phyloP scores from a whole-genome alignment of 805 yeast species.

The Ogataea chonburiensis region DNA sequence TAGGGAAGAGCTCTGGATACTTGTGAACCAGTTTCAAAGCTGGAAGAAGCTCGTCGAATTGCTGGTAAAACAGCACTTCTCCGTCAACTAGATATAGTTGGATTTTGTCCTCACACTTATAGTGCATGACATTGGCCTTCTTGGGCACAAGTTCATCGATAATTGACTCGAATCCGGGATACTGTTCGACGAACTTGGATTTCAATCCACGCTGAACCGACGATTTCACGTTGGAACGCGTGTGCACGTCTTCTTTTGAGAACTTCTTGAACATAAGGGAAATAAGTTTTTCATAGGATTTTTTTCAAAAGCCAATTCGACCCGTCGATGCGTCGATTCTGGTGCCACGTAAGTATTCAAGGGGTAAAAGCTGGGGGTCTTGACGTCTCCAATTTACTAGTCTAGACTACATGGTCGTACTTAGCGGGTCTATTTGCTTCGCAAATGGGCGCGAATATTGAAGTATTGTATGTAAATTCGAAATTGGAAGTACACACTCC shows the following conservation, averaged over 20 bases:
- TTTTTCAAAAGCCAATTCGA: background rate
- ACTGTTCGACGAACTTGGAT: constrained; percentile 67
- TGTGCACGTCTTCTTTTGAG: constrained; percentile 81
- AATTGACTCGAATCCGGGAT: constrained; percentile 68
- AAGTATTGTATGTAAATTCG: no score
- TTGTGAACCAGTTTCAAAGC: constrained; percentile 72
- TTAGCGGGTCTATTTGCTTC: no score
- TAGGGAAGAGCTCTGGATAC: constrained; percentile 80
- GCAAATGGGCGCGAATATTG: no score
- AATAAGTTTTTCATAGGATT: background rate
- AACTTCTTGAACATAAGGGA: constrained; percentile 44
- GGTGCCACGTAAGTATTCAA: no score
- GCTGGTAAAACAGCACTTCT: constrained; percentile 76
- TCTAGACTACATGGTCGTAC: no score
- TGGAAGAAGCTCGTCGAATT: constrained; percentile 78
- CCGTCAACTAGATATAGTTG: constrained; percentile 72
- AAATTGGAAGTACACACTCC: no score
- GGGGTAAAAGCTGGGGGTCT: no score
- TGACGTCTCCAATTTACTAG: no score
- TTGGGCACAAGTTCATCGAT: constrained; percentile 86
- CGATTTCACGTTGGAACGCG: constrained; percentile 88
- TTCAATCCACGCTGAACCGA: constrained; percentile 92
- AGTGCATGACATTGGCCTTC: constrained; percentile 73
- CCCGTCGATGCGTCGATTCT: no score
- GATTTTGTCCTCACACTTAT: constrained; percentile 88